Base-by-base conservation (phyloP, 129 eudicot species). In the Artemisia tridentata region DNA sequence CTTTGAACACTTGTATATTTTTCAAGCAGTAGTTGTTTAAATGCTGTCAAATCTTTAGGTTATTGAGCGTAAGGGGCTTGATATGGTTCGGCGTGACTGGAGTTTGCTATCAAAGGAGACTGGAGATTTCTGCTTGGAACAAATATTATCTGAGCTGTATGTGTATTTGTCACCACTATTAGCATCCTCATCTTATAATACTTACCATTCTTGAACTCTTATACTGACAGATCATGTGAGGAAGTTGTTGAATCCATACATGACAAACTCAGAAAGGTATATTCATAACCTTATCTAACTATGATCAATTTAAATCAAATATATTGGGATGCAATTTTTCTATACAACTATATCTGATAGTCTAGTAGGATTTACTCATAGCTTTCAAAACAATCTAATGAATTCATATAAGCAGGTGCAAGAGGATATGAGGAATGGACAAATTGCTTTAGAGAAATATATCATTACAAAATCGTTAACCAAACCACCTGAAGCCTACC, bases 21-120 rank as follows among this genome's bases (percentile, higher is more conserved):
- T 64, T 6, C 21, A 23, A 58, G 55, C 63, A 69, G 38, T 60
- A 8, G n/a, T 12, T 59, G 7, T 0, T 0, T 43, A 45, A 31
- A 48, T 57, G 55, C 64, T 67, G 18, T 23, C 5, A 47, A 16
- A 6, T 75, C 16, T 78, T 61, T 72, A 92, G 98, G 88, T 84
- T 66, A 88, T 87, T 67, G 99, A 95, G 80, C 79, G 93, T 29
- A 95, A 95, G 79, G 99, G 99, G 69, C 97, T 95, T 79, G 99
- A 95, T 78, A 95, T 95, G 91, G 99, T 95, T 50, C 87, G 99
- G 9, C 95, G 99, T 77, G 99, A 95, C 80, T 95, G 99, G 99
- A 95, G 99, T 78, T 79, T 95, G 80, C 72, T 95, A 72, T 84
- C 99, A 14, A 95, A 95, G 87, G 97, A 95, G 79, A 52, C 93